These are phyloP conservation scores for Ascochyta rabiei DNA, from an alignment of 2,329 filamentous ascomycete species.

Conservation along the genomic window DNA sequence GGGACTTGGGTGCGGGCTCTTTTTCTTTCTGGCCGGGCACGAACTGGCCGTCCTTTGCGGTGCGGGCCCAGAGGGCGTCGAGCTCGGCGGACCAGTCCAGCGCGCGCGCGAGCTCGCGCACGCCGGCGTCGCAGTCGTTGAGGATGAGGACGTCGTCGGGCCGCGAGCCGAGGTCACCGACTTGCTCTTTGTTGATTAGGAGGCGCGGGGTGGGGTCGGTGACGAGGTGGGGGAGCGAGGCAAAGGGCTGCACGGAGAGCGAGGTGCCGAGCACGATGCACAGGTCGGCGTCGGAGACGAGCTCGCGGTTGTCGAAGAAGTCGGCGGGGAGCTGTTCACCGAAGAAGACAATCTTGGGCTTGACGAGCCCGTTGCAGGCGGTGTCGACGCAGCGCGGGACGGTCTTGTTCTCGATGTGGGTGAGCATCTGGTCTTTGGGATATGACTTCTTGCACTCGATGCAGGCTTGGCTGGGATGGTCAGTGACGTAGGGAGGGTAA, in stretches of 20 bases:
- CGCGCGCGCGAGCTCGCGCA: slow-evolving; percentile 76
- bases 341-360: slow-evolving; percentile 95
- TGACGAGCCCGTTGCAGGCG: slow-evolving; percentile 78
- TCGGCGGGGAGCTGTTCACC: slow-evolving; percentile 72
- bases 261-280: slow-evolving; percentile 89
- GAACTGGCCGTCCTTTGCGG: slow-evolving; percentile 57
- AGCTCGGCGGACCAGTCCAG: slow-evolving; percentile 88
- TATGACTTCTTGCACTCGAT: slow-evolving; percentile 82
- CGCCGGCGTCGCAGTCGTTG: slow-evolving; percentile 81
- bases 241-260: slow-evolving; percentile 86
- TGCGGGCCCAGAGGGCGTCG: slow-evolving; percentile 72
- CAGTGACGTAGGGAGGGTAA: neutral
- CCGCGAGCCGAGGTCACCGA: slow-evolving; percentile 77
- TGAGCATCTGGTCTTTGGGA: slow-evolving; percentile 74
- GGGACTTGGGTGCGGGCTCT: slow-evolving; percentile 53
- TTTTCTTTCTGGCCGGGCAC: slow-evolving; percentile 42
- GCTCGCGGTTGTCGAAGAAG: slow-evolving; percentile 66
- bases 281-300: slow-evolving; percentile 71
- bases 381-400: slow-evolving; percentile 71
- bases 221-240: slow-evolving; percentile 73
- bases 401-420: slow-evolving; percentile 67
- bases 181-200: slow-evolving; percentile 84
- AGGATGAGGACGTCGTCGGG: slow-evolving; percentile 84
- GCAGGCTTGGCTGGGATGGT: slow-evolving; percentile 69
- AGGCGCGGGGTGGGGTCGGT: slow-evolving; percentile 71